Conservation (phyloP, 2,329 filamentous ascomycete species). For the Aspergillus brunneoviolaceus region DNA sequence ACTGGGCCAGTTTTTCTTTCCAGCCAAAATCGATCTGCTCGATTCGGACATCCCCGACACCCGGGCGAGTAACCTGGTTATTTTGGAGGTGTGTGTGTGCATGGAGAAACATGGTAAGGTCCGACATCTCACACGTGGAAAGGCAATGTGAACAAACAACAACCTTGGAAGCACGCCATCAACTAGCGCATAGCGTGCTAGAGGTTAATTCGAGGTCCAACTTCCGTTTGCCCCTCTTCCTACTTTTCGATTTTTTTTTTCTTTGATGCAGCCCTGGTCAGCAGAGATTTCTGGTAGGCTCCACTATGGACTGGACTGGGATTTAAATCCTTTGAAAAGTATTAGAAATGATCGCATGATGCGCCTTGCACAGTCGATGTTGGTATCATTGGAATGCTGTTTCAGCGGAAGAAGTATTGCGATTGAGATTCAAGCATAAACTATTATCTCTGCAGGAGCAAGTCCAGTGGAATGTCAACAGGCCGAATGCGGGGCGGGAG, state of each 20-base stretch:
- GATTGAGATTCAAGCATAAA: neutral
- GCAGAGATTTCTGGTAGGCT: neutral
- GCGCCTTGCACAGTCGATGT: neutral
- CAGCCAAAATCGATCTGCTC: too few relatives aligned
- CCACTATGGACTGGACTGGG: neutral
- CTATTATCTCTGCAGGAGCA: too few relatives aligned
- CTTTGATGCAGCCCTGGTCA: neutral
- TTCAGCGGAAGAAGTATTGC: neutral
- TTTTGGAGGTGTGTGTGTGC: too few relatives aligned
- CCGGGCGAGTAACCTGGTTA: too few relatives aligned
- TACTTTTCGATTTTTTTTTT: conserved; percentile 11
- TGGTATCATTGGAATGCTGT: neutral
- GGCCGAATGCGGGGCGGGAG: neutral
- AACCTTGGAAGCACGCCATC: conserved; percentile 13
- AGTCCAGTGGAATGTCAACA: neutral
- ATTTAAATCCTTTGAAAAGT: neutral
- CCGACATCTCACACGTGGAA: neutral
- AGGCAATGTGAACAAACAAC: neutral
- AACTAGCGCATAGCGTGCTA: conserved; percentile 16
- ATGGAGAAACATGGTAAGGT: too few relatives aligned
- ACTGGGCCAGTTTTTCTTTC: neutral
- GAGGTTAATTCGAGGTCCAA: conserved; percentile 8
- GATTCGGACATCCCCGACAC: too few relatives aligned
- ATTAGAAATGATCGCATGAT: neutral
- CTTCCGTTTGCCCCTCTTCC: conserved; percentile 5